These are phyloP conservation scores for Amaranthus palmeri DNA, from an alignment of 148 eudicot genomes.

Conservation along the genomic window DNA sequence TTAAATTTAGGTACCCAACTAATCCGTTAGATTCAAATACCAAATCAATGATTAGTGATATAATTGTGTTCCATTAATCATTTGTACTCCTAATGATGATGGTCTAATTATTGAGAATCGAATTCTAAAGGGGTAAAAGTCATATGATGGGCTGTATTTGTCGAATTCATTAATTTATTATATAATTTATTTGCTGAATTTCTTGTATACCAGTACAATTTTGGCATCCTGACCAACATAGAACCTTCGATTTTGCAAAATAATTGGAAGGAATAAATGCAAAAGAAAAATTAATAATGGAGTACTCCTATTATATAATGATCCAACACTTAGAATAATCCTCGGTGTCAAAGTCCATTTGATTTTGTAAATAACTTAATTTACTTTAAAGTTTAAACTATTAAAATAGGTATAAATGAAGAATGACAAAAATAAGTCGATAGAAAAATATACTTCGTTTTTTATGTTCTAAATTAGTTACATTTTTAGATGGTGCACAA, in stretches of 20 bases:
- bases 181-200: too few species aligned
- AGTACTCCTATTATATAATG: neutral
- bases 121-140: neutral
- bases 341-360: too few species aligned
- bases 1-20: neutral
- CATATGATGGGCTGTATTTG: neutral
- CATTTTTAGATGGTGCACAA: too few species aligned
- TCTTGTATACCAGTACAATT: neutral
- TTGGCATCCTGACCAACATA: neutral
- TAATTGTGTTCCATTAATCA: neutral
- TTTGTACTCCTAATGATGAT: neutral
- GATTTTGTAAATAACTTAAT: too few species aligned
- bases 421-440: too few species aligned
- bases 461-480: too few species aligned
- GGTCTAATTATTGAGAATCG: neutral
- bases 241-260: conserved; percentile 11
- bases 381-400: too few species aligned
- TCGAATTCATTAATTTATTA: neutral
- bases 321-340: neutral
- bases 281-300: too few species aligned
- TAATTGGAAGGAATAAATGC: neutral
- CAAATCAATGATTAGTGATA: neutral
- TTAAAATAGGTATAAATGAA: too few species aligned
- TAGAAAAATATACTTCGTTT: too few species aligned
- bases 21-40: neutral